Base-by-base conservation (phyloP, 2,329 filamentous ascomycete genomes). In the Hymenoscyphus linearis region DNA sequence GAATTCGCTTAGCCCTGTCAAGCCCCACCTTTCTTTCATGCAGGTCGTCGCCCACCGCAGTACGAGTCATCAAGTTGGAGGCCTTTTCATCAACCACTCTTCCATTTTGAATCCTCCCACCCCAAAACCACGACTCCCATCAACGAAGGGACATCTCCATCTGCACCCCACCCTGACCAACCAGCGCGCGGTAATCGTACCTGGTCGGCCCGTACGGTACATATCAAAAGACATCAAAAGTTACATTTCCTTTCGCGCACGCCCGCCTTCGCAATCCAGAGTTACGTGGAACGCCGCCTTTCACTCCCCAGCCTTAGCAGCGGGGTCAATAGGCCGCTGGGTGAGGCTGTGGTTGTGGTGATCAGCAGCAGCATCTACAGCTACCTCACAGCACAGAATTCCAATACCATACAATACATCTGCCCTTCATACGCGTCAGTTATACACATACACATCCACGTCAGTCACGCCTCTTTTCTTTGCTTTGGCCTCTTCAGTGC, bases 51-150 rank as follows among this genome's bases (percentile, higher is more conserved):
- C 44, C 44, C 44, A 22, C 44, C 44, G 18, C 44, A 18, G 18
- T 25, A 50, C 44, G 44, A 50, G 44, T 50, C 44, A 50, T 50
- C 44, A 50, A 50, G 44, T 50, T 50, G 44, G 44, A 50, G 44
- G 44, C 44, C 18, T 22, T 50, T 50, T 50, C 22, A 22, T 22
- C 44, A 9, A 25, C 18, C 44, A 22, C 13, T 26, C 44, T 22
- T 50, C 44, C n/a, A 22, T 50, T 50, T 25, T 50, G 18, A 3
- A 25, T 25, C 18, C 44, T 50, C 22, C 44, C 18, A 25, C 44
- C 44, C 44, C 31, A 31, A 31, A 50, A 50, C 44, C 44, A 22
- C 44, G 22, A 50, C 18, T 50, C 25, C n/a, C 31, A 31, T 50
- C 44, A 50, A 50, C 44, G 44, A 1, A 31, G 10, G 31, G 6